These are phyloP conservation scores for Fraxinus angustifolia DNA, from an alignment of 305 asterid species.

Conservation along the genomic window DNA sequence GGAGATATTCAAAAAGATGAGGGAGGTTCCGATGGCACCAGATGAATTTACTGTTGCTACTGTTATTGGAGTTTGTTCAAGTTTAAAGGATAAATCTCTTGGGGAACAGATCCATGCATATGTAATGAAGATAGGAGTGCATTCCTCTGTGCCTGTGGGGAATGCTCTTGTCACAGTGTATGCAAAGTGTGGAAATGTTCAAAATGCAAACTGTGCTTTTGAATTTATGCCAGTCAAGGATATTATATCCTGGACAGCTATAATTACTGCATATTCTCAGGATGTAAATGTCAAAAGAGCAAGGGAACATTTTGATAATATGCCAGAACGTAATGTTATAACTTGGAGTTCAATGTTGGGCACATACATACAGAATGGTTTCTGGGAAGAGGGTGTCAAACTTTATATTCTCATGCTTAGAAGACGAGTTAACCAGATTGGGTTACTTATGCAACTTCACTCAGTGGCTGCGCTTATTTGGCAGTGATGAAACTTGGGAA, in stretches of 20 bases:
- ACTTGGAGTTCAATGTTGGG: conserved; percentile 25
- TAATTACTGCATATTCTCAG: conserved; percentile 16
- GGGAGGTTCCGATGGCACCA: conserved; percentile 8
- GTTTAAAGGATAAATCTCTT: conserved; percentile 5
- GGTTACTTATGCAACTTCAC: conserved; percentile 17
- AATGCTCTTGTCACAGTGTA: conserved; percentile 23
- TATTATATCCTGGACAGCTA: conserved; percentile 23
- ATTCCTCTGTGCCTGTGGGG: conserved; percentile 16
- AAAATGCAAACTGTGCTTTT: conserved; percentile 13
- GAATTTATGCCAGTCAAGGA: conserved; percentile 19
- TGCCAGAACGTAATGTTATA: conserved; percentile 20
- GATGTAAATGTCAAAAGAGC: conserved; percentile 14
- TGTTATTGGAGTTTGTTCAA: conserved; percentile 18
- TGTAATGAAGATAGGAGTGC: not conserved
- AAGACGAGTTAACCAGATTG: conserved; percentile 18
- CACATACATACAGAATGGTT: conserved; percentile 15
- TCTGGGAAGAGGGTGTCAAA: conserved; percentile 24
- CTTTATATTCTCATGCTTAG: conserved; percentile 14
- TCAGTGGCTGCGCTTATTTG: conserved; percentile 15
- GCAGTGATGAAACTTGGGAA: conserved; percentile 21
- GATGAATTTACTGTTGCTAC: conserved; percentile 22
- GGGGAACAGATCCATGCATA: conserved; percentile 22
- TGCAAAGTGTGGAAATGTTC: conserved; percentile 17
- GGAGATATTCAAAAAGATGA: conserved; percentile 11
- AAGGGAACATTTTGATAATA: conserved; percentile 11